Conservation (phyloP, 192 early-diverging fungal genomes). For the Gonapodya prolifera region DNA sequence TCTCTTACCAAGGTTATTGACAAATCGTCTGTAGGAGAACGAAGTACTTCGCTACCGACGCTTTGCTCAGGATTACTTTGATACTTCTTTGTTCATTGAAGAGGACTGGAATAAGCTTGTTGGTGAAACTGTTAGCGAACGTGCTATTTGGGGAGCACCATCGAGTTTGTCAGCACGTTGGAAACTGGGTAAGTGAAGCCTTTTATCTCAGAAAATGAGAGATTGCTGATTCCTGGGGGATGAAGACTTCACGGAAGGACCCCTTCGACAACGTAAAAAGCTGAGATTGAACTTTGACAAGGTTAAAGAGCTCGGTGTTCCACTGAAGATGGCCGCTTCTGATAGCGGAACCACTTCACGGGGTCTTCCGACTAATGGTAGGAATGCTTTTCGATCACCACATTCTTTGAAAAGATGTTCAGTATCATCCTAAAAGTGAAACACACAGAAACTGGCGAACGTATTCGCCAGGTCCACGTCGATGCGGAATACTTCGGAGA, state of each 20-base stretch:
- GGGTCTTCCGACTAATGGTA: conserved; percentile 2
- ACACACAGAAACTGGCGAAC: conserved; percentile 15
- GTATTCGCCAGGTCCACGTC: conserved; percentile 4
- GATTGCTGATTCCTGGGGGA: not conserved
- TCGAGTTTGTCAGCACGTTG: not conserved
- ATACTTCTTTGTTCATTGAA: conserved; percentile 27
- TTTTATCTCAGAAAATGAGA: not conserved
- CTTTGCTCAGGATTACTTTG: conserved; percentile 42
- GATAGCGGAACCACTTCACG: conserved; percentile 12
- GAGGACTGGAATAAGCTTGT: not conserved
- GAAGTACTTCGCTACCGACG: conserved; percentile 40
- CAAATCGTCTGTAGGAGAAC: conserved; percentile 20
- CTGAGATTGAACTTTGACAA: conserved; percentile 23
- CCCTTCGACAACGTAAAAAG: conserved; percentile 37
- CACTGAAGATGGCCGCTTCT: conserved; percentile 24
- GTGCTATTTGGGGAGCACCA: not conserved
- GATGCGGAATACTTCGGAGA: not conserved
- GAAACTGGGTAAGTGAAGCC: not conserved
- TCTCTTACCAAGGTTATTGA: not conserved
- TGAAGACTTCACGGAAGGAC: conserved; percentile 25
- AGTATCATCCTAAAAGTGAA: conserved; percentile 11
- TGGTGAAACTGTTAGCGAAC: not conserved
- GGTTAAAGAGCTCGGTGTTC: conserved; percentile 19
- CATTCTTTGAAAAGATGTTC: conserved; percentile 9
- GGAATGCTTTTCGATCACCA: conserved; percentile 7